Evolutionary conservation across 2,329 filamentous ascomycete species (phyloP).

Genomic region (Fusarium sp.): DNA sequence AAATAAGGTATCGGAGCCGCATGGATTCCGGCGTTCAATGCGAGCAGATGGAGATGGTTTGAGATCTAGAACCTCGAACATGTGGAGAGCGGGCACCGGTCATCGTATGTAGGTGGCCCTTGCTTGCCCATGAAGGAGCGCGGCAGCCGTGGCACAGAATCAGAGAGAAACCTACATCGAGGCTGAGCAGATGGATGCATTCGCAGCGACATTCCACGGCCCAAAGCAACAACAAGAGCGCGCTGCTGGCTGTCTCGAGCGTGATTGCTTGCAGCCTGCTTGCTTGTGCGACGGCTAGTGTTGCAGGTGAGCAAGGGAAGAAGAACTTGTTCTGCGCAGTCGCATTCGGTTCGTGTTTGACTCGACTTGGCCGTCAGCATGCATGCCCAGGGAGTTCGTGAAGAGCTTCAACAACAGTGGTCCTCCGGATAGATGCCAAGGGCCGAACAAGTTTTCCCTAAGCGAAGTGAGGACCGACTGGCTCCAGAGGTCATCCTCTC

Average conservation of each 20-base stretch:
- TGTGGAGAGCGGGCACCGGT: conserved; percentile 22
- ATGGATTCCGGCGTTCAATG: conserved; percentile 23
- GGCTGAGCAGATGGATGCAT: conserved; percentile 24
- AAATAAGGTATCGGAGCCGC: conserved; percentile 22
- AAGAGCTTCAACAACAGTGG: conserved; percentile 13
- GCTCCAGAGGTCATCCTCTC: neutral
- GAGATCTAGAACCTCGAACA: conserved; percentile 29
- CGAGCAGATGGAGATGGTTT: conserved; percentile 24
- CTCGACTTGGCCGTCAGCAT: neutral
- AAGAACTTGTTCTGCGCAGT: neutral
- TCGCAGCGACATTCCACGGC: conserved; percentile 27
- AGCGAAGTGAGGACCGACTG: conserved; percentile 9
- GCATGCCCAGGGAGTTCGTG: neutral
- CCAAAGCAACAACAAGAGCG: neutral
- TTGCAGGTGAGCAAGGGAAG: conserved; percentile 1
- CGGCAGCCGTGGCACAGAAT: conserved; percentile 7
- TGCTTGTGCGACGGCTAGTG: conserved; percentile 12
- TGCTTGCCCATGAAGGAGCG: neutral
- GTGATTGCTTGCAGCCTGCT: neutral
- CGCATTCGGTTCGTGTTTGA: neutral
- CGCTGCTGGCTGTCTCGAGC: neutral
- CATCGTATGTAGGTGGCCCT: neutral
- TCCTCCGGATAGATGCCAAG: conserved; percentile 2
- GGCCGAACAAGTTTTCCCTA: conserved; percentile 9
- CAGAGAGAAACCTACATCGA: conserved; percentile 2